Evolutionary conservation across 2,329 filamentous ascomycete genomes (phyloP), one percentile per base, ranked within the genome.

Genomic region (Stagonosporopsis tanaceti): DNA sequence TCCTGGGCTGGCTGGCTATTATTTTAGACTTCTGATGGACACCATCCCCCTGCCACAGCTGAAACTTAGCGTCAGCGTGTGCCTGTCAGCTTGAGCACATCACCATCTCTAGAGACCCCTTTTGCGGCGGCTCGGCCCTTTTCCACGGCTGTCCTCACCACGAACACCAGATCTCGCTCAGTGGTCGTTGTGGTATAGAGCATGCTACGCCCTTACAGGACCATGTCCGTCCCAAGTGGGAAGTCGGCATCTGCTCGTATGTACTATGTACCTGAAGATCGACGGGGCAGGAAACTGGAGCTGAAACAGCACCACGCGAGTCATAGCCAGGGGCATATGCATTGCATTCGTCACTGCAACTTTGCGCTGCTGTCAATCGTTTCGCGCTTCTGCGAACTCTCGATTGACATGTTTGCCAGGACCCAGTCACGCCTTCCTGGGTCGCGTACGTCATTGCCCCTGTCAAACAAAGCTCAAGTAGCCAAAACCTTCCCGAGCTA

Each of bases 31-130:
- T 32, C 32, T 44, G 20, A n/a, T 50, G 24, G 47, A 52, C 42
- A 44, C 44, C 38, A 32, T 47, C 41, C 54, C 55, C 56, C 50
- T 59, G 56, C 47, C 37, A 22, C 32, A 45, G 46, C 56, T 59
- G 56, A 59, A 44, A 59, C 55, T 17, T 57, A 57, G 54, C 45
- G 55, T 50, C 47, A 30, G n/a, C 24, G 25, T 47, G 50, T 59
- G 34, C 56, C 56, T 59, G 56, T 52, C 54, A 53, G 48, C 54
- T 5, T 12, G 17, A 44, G 48, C 48, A 45, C 54, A 57, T 57
- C 50, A 47, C 47, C 40, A 59, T 53, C 35, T 59, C 50, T 34
- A n/a, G 5, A 22, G 9, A 8, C 28, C 17, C 28, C n/a, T 28
- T 14, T 28, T 45, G n/a, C 17, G 17, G 27, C 56, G 56, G 56